Evolutionary conservation across 257 asterid species (phyloP).

Genomic region (Knoxia roxburghii): DNA sequence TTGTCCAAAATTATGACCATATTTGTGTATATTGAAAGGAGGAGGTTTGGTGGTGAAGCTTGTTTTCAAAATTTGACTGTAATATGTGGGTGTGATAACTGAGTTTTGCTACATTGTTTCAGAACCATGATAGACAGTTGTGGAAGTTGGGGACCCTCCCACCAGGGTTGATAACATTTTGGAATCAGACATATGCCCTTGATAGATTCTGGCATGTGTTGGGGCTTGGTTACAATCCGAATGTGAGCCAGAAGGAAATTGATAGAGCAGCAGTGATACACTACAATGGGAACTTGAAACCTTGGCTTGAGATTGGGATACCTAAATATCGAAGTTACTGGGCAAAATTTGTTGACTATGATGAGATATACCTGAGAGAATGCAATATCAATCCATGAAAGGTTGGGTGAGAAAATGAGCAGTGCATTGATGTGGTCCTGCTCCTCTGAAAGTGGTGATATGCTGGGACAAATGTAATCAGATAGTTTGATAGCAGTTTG

Average conservation of each 20-base stretch:
- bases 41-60: too few species aligned
- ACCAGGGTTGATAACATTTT: conserved; percentile 87
- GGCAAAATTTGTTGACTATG: conserved; percentile 66
- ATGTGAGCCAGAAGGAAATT: conserved; percentile 57
- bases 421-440: too few species aligned
- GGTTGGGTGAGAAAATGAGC: too few species aligned
- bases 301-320: conserved; percentile 90
- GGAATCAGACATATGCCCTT: conserved; percentile 66
- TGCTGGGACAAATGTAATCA: too few species aligned
- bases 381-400: conserved; percentile 71
- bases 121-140: conserved; percentile 77
- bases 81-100: neutral
- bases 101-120: conserved; percentile 18
- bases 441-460: too few species aligned
- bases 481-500: too few species aligned
- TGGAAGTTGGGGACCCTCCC: conserved; percentile 97
- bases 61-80: neutral
- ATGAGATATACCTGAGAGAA: conserved; percentile 64
- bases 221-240: conserved; percentile 90
- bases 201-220: conserved; percentile 85
- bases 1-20: too few species aligned
- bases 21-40: too few species aligned
- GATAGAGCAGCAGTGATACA: conserved; percentile 84
- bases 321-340: conserved; percentile 72
- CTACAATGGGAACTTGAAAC: conserved; percentile 87